A percentile compares a stretch with the other conserved stretches of the same genome.
Conservation (phyloP, 75 land plant genomes). For the Pseudotsuga menziesii region DNA sequence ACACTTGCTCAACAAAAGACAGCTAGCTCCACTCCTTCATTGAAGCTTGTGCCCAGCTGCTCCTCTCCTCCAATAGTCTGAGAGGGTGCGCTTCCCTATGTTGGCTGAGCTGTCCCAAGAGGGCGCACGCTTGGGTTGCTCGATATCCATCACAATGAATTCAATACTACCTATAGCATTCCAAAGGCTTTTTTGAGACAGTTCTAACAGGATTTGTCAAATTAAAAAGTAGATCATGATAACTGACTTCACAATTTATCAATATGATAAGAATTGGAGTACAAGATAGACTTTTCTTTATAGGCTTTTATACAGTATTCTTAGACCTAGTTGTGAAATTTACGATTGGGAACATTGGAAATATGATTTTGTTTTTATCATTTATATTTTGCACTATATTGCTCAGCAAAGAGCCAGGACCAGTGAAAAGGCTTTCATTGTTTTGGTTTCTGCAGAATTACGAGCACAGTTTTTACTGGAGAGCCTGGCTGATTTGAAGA, state of each 20-base stretch:
- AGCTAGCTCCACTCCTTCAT: too few species aligned
- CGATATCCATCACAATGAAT: not conserved
- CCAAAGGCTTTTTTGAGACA: not conserved
- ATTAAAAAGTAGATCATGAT: not conserved
- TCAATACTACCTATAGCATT: not conserved
- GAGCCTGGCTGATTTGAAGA: slow-evolving; percentile 68
- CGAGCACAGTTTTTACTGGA: slow-evolving; percentile 87
- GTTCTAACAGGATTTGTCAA: not conserved
- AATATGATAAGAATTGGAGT: not conserved
- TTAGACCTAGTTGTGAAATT: not conserved
- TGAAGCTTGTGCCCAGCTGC: too few species aligned
- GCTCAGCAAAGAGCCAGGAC: not conserved
- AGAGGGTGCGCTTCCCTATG: too few species aligned
- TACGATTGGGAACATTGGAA: not conserved
- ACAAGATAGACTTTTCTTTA: too few species aligned
- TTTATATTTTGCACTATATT: not conserved
- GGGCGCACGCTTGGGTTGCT: too few species aligned
- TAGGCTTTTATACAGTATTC: not conserved
- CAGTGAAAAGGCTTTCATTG: not conserved
- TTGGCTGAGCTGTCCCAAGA: too few species aligned
- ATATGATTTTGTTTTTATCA: not conserved
- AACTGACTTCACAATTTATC: not conserved
- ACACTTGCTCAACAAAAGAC: too few species aligned
- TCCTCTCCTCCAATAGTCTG: too few species aligned
- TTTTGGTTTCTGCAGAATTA: slow-evolving; percentile 45